Percentiles rank a stretch among this genome's conserved stretches.
These are phyloP conservation scores for Phylloporus arenicola DNA, from an alignment of 768 basidiomycete genomes.

Conservation along the genomic window DNA sequence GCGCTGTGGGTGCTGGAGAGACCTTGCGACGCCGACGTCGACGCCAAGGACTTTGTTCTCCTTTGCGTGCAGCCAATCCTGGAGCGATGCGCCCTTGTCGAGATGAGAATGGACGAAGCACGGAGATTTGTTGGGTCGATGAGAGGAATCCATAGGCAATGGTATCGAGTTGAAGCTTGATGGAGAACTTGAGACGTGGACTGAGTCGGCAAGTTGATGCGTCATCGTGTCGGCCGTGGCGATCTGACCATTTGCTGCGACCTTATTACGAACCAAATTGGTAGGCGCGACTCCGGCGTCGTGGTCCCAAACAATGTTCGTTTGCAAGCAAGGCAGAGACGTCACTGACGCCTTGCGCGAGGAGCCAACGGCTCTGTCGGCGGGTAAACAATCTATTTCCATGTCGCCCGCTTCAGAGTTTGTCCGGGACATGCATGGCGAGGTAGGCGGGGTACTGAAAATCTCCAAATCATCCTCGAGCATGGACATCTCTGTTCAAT, in stretches of 20 bases:
- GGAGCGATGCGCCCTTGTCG: constrained; percentile 72
- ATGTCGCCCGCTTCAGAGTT: constrained; percentile 4
- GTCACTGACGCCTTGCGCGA: constrained; percentile 30
- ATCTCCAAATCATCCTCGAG: constrained; percentile 33
- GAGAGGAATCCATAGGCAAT: constrained; percentile 22
- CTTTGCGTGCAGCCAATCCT: constrained; percentile 60
- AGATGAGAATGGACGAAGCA: constrained; percentile 94
- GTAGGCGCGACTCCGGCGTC: constrained; percentile 32
- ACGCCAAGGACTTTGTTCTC: constrained; percentile 21
- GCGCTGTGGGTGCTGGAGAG: constrained; percentile 33
- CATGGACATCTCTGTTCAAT: constrained; percentile 23
- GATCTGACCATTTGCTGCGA: neutral
- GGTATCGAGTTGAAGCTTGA: constrained; percentile 25
- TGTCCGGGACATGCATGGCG: constrained; percentile 29
- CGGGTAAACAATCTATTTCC: constrained; percentile 11
- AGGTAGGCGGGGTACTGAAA: constrained; percentile 42
- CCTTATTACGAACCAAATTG: constrained; percentile 16
- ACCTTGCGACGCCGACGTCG: constrained; percentile 48
- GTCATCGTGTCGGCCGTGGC: constrained; percentile 16
- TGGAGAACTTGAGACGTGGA: constrained; percentile 26
- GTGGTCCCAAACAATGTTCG: constrained; percentile 31
- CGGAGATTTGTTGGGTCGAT: constrained; percentile 50
- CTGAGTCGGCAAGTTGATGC: constrained; percentile 9
- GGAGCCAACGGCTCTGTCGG: constrained; percentile 26
- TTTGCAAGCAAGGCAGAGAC: constrained; percentile 27